Base-by-base conservation (phyloP, 768 basidiomycete species). In the Calocera cornea region DNA sequence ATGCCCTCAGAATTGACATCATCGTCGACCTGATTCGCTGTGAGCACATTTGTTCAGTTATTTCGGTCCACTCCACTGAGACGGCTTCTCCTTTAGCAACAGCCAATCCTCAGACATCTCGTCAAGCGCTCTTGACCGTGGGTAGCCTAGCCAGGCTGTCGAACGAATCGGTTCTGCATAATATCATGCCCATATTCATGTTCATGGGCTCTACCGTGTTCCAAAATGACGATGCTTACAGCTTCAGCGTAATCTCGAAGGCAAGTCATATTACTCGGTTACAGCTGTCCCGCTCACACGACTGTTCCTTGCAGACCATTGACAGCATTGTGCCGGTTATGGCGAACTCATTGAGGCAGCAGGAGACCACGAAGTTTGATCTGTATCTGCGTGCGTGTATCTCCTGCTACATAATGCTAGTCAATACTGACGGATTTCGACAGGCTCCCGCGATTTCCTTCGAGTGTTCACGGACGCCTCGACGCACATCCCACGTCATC, bases 151-250 rank as follows among this genome's bases (percentile, higher is more conserved):
- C 92, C 1, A 83, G 87, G 19, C 80, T 97, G 38, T 87, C 88
- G 0, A 94, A 95, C 0, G 92, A 95, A 67, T 90, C 92, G 12
- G 92, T 95, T 34, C 80, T 98, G 14, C 92, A 90, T 73, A 93
- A 95, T 71, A 83, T 97, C 64, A 97, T 99, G 92, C 95, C 97
- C 2, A 87, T 99, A 50, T 98, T 99, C 80, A 97, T 95, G 0
- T 98, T 97, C 78, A 97, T 98, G 92, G 95, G 97, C 22, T 92
- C 95, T n/a, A 95, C 92, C 69, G 87, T 97, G 19, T 91, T 97
- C 80, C 95, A 97, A 73, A 84, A 94, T 60, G 97, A 99, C 71
- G 97, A 99, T 74, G 85, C 89, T 0, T 95, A 95, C 77, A 95
- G 90, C 73, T 95, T 97, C 80, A 86, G 86, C 40, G 94, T 98